Evolutionary conservation across 345 rosid species (phyloP), one percentile per base, ranked within the genome.

Genomic region (Brassica nigra): DNA sequence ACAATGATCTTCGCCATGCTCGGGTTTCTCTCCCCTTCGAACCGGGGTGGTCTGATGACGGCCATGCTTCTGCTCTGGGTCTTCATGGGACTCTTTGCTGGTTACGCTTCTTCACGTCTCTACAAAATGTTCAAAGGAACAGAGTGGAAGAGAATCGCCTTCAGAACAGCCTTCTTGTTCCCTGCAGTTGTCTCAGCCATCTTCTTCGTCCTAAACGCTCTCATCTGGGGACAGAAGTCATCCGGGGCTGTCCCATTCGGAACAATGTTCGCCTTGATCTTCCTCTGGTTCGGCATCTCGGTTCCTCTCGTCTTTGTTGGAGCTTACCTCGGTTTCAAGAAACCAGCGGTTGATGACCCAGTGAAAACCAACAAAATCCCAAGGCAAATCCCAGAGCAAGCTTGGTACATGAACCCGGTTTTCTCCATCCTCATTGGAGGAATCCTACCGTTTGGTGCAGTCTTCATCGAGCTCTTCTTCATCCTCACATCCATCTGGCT

Each of bases 401-500:
- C 97, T 62, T 91, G 97, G 97, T 91, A 91, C 82, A 91, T 91
- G 97, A 90, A 90, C 86, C 91, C 97, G 0, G 70, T 88, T 58
- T 91, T 91, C 86, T 91, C 97, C 3, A 85, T 90, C 81, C 83
- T 91, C 8, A 91, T 91, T 0, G 97, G 97, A 78, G 97, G 94
- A 75, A 91, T 91, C 55, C 84, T 91, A n/a, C 97, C 97, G 65
- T 91, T 91, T 44, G 97, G 97, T 76, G 97, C 92, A n/a, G 94
- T 91, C 27, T 91, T 90, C 86, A 91, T 91, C 14, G 97, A 91
- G 81, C 91, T 91, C 20, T 91, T 91, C 88, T 91, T 91, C 90
- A 90, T 91, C 81, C 91, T 91, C 55, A 91, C 97, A 75, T 91
- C 97, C 12, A 91, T 91, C 85, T 91, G 97, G 97, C 97, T 91